phyloP scores from a whole-genome alignment of 1,284 basidiomycete genomes.

The Leccinum ponderosum region DNA sequence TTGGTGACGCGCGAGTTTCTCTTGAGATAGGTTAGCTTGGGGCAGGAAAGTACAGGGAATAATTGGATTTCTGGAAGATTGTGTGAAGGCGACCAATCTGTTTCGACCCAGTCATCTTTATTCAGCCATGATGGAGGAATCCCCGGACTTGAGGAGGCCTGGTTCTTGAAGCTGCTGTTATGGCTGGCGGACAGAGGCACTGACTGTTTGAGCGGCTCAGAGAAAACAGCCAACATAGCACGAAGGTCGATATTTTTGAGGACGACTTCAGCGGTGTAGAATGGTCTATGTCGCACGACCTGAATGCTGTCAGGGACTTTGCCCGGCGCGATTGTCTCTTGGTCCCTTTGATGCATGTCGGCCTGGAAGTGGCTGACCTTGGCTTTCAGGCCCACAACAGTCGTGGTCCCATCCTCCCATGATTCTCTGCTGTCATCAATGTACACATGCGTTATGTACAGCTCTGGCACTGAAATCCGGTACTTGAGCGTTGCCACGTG shows the following conservation, averaged over 20 bases:
- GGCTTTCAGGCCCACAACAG: constrained; percentile 84
- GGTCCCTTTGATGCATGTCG: constrained; percentile 92
- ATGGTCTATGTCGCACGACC: constrained; percentile 76
- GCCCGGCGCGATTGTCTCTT: constrained; percentile 66
- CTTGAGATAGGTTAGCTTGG: constrained; percentile 84
- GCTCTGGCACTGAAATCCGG: constrained; percentile 72
- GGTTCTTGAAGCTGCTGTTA: constrained; percentile 26
- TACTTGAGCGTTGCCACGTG: constrained; percentile 95
- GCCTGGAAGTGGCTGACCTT: constrained; percentile 81
- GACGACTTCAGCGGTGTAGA: constrained; percentile 91
- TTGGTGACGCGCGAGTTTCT: constrained; percentile 48
- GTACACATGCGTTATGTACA: constrained; percentile 90
- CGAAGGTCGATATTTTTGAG: constrained; percentile 80
- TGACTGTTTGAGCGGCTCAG: constrained; percentile 65
- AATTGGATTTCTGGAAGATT: constrained; percentile 66
- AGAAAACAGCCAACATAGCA: constrained; percentile 77
- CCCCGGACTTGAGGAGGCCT: constrained; percentile 26
- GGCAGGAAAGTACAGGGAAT: constrained; percentile 74
- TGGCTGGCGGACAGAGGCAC: constrained; percentile 44
- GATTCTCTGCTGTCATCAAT: constrained; percentile 76
- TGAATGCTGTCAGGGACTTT: constrained; percentile 51
- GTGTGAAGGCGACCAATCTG: constrained; percentile 60
- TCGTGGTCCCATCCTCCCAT: constrained; percentile 79
- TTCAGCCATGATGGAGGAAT: constrained; percentile 70
- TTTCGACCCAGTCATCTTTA: constrained; percentile 83